A percentile compares a stretch with the other conserved stretches of the same genome.
These are phyloP conservation scores for Plasmodium blacklocki DNA, from an alignment of 169 alveolate genomes.

Conservation along the genomic window DNA sequence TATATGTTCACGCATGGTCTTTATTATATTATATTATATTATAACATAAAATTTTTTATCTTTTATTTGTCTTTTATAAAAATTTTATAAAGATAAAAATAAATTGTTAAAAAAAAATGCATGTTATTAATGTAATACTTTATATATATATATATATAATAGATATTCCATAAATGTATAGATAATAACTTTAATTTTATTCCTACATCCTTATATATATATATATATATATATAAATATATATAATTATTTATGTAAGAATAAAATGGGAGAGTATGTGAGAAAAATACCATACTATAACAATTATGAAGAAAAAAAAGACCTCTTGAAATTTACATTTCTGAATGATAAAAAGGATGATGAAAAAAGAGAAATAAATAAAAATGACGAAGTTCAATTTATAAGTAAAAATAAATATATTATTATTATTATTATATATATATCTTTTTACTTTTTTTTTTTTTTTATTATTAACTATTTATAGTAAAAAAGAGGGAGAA, in stretches of 20 bases:
- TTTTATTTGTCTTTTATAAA: no score
- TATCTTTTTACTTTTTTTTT: neutral
- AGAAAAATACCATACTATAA: constrained; percentile 67
- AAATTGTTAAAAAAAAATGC: no score
- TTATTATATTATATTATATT: no score
- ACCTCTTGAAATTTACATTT: constrained; percentile 41
- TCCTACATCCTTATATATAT: no score
- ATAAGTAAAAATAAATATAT: constrained; percentile 32
- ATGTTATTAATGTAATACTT: no score
- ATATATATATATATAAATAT: no score
- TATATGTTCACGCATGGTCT: no score
- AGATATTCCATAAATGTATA: no score
- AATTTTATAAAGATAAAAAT: no score
- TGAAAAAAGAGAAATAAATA: constrained; percentile 23
- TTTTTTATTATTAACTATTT: neutral
- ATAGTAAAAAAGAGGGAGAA: constrained; percentile 53
- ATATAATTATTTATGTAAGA: neutral
- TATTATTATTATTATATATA: neutral
- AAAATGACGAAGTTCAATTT: constrained; percentile 60
- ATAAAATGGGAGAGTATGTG: constrained; percentile 58
- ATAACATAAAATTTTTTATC: no score
- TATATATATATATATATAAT: no score
- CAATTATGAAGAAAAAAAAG: constrained; percentile 58
- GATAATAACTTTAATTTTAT: no score
- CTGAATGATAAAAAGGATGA: constrained; percentile 39